These are phyloP conservation scores for Kluyveromyces aestuarii DNA, from an alignment of 805 yeast genomes.

Conservation along the genomic window DNA sequence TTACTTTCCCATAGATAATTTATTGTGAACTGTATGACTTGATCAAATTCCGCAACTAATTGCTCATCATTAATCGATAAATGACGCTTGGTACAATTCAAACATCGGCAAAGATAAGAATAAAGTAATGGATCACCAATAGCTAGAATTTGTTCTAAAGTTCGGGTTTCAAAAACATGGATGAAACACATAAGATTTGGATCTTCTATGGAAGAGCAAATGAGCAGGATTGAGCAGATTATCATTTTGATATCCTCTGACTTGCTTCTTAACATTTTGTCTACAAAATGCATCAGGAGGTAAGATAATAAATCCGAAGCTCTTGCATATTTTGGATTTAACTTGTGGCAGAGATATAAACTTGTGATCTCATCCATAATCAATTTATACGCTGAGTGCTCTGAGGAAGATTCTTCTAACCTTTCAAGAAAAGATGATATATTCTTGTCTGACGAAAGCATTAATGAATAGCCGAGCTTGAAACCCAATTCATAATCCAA, in stretches of 20 bases:
- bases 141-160: neutral
- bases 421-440: neutral
- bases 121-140: constrained; percentile 2
- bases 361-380: neutral
- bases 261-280: neutral
- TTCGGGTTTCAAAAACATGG: neutral
- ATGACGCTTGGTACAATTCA: constrained; percentile 5
- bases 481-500: neutral
- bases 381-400: neutral
- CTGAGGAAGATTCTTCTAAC: neutral
- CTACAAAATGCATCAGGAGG: neutral
- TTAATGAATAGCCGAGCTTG: neutral
- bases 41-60: neutral
- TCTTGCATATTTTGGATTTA: neutral
- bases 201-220: neutral
- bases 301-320: neutral
- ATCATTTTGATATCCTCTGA: neutral
- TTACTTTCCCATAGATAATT: neutral
- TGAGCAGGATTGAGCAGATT: neutral
- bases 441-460: neutral
- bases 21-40: neutral
- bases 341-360: neutral
- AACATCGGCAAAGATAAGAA: neutral
- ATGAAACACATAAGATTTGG: neutral
- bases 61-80: neutral